phyloP scores from a whole-genome alignment of 495 filamentous ascomycete genomes.

The Pseudevernia furfuracea region DNA sequence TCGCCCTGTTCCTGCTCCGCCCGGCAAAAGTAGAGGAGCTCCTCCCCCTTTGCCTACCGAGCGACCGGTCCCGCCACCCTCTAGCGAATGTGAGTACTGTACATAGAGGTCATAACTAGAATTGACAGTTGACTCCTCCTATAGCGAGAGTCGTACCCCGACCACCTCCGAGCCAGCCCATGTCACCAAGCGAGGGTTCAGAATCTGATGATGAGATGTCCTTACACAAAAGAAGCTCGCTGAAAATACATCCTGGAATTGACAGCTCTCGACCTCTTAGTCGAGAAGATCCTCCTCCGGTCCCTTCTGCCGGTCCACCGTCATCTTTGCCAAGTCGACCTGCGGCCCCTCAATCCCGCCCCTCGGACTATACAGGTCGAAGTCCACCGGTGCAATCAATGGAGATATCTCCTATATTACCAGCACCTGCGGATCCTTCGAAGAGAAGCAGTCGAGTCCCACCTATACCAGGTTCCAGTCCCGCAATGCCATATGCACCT shows the following conservation, averaged over 20 bases:
- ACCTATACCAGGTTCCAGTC: conserved; percentile 34
- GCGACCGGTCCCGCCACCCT: conserved; percentile 60
- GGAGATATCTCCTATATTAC: conserved; percentile 40
- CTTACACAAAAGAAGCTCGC: conserved; percentile 46
- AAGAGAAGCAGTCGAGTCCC: conserved; percentile 32
- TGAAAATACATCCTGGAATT: conserved; percentile 28
- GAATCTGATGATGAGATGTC: conserved; percentile 93
- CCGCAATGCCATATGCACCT: conserved; percentile 41
- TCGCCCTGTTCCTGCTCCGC: conserved; percentile 45
- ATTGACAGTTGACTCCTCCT: conserved; percentile 30
- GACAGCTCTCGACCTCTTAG: conserved; percentile 20
- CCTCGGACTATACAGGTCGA: conserved; percentile 26
- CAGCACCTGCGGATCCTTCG: conserved; percentile 28
- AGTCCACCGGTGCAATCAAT: conserved; percentile 23
- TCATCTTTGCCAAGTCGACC: conserved; percentile 24
- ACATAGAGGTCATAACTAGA: conserved; percentile 18
- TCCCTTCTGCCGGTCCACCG: conserved; percentile 40
- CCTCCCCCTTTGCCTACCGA: conserved; percentile 56
- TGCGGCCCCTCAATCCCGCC: conserved; percentile 26
- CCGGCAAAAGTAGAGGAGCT: conserved; percentile 27
- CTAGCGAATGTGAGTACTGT: conserved; percentile 54
- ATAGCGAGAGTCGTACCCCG: conserved; percentile 53
- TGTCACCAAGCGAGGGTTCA: conserved; percentile 69
- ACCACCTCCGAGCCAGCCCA: conserved; percentile 41
- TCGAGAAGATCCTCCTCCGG: conserved; percentile 41